Conservation (phyloP, 192 early-diverging fungal species). For the Entomortierella chlamydospora region DNA sequence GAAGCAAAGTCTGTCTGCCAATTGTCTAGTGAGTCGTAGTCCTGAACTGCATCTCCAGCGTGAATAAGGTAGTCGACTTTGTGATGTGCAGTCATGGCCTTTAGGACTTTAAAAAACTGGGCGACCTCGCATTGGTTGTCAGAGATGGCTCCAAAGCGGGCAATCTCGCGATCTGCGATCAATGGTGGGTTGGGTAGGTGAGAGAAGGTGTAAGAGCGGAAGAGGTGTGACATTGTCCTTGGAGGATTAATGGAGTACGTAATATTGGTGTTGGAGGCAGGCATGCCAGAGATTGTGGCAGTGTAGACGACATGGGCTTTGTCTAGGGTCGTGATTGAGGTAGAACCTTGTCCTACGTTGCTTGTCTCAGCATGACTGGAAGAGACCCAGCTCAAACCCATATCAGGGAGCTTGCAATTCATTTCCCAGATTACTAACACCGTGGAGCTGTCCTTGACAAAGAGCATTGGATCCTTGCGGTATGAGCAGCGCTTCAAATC, state of each 20-base stretch:
- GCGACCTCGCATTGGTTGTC: slow-evolving; percentile 55
- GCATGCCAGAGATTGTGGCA: slow-evolving; percentile 46
- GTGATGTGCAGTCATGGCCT: slow-evolving; percentile 46
- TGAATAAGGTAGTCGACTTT: slow-evolving; percentile 70
- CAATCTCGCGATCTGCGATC: slow-evolving; percentile 56
- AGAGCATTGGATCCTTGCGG: slow-evolving; percentile 66
- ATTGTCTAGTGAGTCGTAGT: slow-evolving; percentile 63
- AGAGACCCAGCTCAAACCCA: slow-evolving; percentile 55
- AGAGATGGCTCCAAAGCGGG: slow-evolving; percentile 60
- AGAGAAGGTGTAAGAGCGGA: slow-evolving; percentile 43
- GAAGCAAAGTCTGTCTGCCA: slow-evolving; percentile 79
- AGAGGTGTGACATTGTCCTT: slow-evolving; percentile 24
- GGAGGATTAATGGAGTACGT: slow-evolving; percentile 37
- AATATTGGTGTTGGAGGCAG: slow-evolving; percentile 30
- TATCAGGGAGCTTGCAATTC: slow-evolving; percentile 63
- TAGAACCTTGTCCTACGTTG: slow-evolving; percentile 1
- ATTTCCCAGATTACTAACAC: slow-evolving; percentile 67
- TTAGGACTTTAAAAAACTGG: slow-evolving; percentile 37
- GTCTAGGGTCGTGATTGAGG: slow-evolving; percentile 18
- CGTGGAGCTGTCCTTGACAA: slow-evolving; percentile 59
- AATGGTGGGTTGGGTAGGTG: slow-evolving; percentile 51
- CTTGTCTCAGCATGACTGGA: background rate
- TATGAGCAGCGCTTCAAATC: slow-evolving; percentile 61
- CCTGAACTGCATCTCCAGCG: slow-evolving; percentile 78
- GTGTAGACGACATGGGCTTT: slow-evolving; percentile 34